Evolutionary conservation across 176 grass and related monocot genomes (phyloP).

Genomic region (Leersia perrieri): DNA sequence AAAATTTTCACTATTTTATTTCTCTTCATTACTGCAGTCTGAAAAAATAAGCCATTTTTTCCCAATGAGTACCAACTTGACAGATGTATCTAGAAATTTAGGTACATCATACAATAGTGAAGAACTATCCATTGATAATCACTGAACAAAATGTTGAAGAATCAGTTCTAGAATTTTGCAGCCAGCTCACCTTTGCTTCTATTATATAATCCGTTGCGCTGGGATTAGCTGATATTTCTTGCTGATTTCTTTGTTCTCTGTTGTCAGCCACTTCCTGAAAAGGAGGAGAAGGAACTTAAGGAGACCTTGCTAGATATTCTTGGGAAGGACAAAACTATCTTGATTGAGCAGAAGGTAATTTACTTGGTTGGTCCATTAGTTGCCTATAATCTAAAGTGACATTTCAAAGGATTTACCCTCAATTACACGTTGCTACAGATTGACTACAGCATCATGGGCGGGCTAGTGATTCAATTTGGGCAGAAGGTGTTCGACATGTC

Average conservation of each 20-base stretch:
- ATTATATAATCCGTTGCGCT: background rate
- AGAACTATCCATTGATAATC: background rate
- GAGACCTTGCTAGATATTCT: conserved; percentile 69
- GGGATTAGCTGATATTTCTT: background rate
- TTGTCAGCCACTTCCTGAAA: conserved; percentile 64
- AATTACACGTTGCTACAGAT: conserved; percentile 38
- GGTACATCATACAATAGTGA: background rate
- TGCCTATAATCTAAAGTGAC: background rate
- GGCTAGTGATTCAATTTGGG: conserved; percentile 74
- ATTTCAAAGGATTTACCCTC: background rate
- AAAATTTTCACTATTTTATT: background rate
- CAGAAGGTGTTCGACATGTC: conserved; percentile 92
- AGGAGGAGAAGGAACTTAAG: conserved; percentile 91
- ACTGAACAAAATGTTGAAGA: background rate
- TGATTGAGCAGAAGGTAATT: conserved; percentile 86
- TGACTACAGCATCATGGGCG: conserved; percentile 84
- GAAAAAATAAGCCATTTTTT: background rate
- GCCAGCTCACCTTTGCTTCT: background rate
- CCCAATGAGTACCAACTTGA: background rate
- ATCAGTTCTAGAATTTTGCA: background rate
- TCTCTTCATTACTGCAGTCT: background rate
- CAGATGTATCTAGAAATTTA: background rate
- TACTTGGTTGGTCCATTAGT: conserved; percentile 7
- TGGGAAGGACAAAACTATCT: conserved; percentile 72
- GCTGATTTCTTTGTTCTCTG: conserved; percentile 20